Percentiles rank a stretch among this genome's conserved stretches.
These are phyloP conservation scores for Ananas comosus DNA, from an alignment of 176 grass and related monocot genomes.

Conservation along the genomic window DNA sequence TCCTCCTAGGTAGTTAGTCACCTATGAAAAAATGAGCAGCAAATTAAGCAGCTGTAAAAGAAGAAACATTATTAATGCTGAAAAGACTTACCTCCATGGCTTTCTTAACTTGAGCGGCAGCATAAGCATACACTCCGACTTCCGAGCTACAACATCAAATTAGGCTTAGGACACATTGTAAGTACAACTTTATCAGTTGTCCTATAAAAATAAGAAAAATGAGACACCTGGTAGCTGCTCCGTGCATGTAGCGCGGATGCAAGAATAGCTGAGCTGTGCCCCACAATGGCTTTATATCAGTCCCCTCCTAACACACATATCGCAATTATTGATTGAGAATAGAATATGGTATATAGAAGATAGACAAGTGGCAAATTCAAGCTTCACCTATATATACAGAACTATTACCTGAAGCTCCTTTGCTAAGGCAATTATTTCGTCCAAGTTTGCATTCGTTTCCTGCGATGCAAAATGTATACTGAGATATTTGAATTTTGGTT, in stretches of 20 bases:
- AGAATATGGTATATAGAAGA: not conserved
- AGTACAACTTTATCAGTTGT: not conserved
- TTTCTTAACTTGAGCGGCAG: slow-evolving; percentile 95
- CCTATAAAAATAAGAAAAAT: not conserved
- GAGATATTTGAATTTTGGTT: not conserved
- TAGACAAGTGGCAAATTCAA: slow-evolving; percentile 1
- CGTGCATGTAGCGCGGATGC: slow-evolving; percentile 91
- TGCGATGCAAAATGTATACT: slow-evolving; percentile 28
- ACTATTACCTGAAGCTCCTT: slow-evolving; percentile 75
- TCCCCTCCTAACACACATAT: slow-evolving; percentile 39
- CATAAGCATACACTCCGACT: slow-evolving; percentile 74
- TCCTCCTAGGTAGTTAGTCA: slow-evolving; percentile 85
- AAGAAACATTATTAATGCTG: not conserved
- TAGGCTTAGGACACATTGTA: not conserved
- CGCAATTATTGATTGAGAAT: not conserved
- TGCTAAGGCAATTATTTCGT: slow-evolving; percentile 71
- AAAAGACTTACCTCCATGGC: slow-evolving; percentile 60
- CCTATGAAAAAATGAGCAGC: slow-evolving; percentile 32
- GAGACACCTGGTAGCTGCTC: slow-evolving; percentile 83
- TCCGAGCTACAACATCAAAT: slow-evolving; percentile 32
- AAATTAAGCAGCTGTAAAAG: slow-evolving; percentile 16
- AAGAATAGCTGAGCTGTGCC: slow-evolving; percentile 80
- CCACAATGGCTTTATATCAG: slow-evolving; percentile 72
- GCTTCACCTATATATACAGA: slow-evolving; percentile 14
- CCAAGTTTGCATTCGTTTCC: slow-evolving; percentile 96